Conservation (phyloP, 2,329 filamentous ascomycete genomes). For the Epichloe sp. region DNA sequence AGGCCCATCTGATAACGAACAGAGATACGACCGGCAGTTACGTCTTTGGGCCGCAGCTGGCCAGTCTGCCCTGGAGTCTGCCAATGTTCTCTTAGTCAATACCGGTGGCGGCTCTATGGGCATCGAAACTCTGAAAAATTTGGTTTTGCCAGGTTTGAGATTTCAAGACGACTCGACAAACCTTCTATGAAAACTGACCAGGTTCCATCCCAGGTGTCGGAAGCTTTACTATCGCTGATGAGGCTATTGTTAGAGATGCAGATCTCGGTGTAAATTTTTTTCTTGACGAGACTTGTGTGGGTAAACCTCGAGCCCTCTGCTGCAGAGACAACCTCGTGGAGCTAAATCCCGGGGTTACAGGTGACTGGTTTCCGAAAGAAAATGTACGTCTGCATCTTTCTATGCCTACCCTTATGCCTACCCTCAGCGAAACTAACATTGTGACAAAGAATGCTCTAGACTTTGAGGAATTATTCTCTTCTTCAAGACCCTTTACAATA, state of each 20-base stretch:
- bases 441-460: conserved; percentile 17
- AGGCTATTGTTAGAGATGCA: conserved; percentile 58
- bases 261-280: conserved; percentile 98
- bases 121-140: conserved; percentile 86
- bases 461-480: conserved; percentile 28
- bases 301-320: conserved; percentile 64
- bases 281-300: conserved; percentile 64
- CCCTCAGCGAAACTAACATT: conserved; percentile 5
- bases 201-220: conserved; percentile 56
- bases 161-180: conserved; percentile 6
- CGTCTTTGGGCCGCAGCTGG: conserved; percentile 90
- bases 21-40: conserved; percentile 89
- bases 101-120: conserved; percentile 77
- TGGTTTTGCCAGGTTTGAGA: conserved; percentile 66
- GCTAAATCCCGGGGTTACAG: conserved; percentile 83
- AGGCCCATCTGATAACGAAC: conserved; percentile 47
- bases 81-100: conserved; percentile 84
- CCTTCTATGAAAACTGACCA: background rate
- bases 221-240: conserved; percentile 81
- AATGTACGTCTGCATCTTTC: conserved; percentile 13
- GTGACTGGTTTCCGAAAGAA: conserved; percentile 49
- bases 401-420: background rate
- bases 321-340: conserved; percentile 68
- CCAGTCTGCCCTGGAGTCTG: conserved; percentile 78
- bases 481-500: conserved; percentile 33